These are phyloP conservation scores for Martensiomyces pterosporus DNA, from an alignment of 192 early-diverging fungal species.

Conservation along the genomic window DNA sequence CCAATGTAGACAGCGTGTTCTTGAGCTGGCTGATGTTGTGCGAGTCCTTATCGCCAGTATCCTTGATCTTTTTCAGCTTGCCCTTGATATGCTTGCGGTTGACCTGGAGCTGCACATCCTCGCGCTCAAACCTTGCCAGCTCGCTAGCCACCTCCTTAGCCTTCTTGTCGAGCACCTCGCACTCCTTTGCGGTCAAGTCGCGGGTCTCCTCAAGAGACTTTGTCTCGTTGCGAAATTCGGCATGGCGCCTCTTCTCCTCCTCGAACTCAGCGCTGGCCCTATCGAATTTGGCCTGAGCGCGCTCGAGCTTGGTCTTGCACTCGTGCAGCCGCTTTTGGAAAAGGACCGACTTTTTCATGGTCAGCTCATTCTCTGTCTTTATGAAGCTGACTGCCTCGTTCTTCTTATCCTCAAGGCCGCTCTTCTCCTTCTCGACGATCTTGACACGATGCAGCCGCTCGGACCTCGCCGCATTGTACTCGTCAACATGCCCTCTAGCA, in stretches of 20 bases:
- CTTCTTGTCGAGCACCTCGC: conserved; percentile 59
- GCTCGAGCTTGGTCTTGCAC: conserved; percentile 48
- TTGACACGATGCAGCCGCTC: conserved; percentile 82
- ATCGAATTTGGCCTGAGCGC: conserved; percentile 52
- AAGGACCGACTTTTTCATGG: conserved; percentile 64
- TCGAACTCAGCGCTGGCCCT: conserved; percentile 54
- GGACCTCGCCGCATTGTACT: conserved; percentile 67
- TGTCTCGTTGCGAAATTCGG: conserved; percentile 59
- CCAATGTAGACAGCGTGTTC: conserved; percentile 66
- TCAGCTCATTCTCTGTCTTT: conserved; percentile 74
- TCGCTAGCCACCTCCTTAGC: conserved; percentile 55
- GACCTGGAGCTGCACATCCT: conserved; percentile 82
- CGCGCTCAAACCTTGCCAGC: conserved; percentile 66
- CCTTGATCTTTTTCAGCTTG: conserved; percentile 75
- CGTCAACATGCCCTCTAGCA: conserved; percentile 63
- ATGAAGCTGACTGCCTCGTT: conserved; percentile 78
- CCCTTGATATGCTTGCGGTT: conserved; percentile 74
- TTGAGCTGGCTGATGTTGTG: conserved; percentile 57
- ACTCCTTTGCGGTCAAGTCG: conserved; percentile 55
- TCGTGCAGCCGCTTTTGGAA: conserved; percentile 74
- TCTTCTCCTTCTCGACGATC: conserved; percentile 85
- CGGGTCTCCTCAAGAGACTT: conserved; percentile 60
- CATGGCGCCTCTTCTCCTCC: conserved; percentile 58
- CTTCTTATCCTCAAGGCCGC: conserved; percentile 72
- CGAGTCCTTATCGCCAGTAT: conserved; percentile 64